These are phyloP conservation scores for Podospora sp. DNA, from an alignment of 495 filamentous ascomycete genomes.

Conservation along the genomic window DNA sequence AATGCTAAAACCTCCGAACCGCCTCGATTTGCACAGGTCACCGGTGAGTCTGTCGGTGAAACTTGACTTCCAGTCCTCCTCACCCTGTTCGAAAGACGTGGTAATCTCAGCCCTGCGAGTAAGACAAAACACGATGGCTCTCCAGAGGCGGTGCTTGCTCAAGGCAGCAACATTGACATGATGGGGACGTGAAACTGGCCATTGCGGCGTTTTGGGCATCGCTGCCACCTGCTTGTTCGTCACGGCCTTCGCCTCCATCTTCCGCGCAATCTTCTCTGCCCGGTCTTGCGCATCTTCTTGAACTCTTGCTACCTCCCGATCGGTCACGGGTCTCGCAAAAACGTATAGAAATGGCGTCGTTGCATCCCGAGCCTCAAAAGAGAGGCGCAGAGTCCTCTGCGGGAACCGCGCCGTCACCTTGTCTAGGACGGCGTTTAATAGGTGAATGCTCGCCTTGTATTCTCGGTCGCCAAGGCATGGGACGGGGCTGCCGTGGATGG, in stretches of 20 bases:
- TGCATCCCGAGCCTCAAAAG: conserved; percentile 77
- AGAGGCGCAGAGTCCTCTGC: conserved; percentile 73
- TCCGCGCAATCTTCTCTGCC: conserved; percentile 68
- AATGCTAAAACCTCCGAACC: too few relatives aligned
- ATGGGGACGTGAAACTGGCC: too few relatives aligned
- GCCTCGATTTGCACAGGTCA: too few relatives aligned
- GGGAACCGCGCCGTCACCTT: conserved; percentile 73
- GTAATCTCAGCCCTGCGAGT: too few relatives aligned
- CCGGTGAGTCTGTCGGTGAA: too few relatives aligned
- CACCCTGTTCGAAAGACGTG: too few relatives aligned
- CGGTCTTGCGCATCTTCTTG: conserved; percentile 64
- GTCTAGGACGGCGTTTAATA: conserved; percentile 79
- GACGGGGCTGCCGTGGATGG: conserved; percentile 84
- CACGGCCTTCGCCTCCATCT: conserved; percentile 52
- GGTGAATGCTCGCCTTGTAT: conserved; percentile 74
- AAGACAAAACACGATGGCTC: too few relatives aligned
- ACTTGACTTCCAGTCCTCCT: too few relatives aligned
- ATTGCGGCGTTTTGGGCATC: too few relatives aligned
- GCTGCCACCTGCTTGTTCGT: conserved; percentile 16
- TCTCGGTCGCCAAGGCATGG: conserved; percentile 74
- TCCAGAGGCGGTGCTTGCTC: too few relatives aligned
- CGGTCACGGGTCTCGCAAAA: conserved; percentile 80
- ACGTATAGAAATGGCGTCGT: conserved; percentile 76
- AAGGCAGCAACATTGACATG: too few relatives aligned
- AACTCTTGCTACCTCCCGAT: conserved; percentile 69